Evolutionary conservation across 306 rosid genomes (phyloP), one percentile per base, ranked within the genome.

Genomic region (Albizia julibrissin): DNA sequence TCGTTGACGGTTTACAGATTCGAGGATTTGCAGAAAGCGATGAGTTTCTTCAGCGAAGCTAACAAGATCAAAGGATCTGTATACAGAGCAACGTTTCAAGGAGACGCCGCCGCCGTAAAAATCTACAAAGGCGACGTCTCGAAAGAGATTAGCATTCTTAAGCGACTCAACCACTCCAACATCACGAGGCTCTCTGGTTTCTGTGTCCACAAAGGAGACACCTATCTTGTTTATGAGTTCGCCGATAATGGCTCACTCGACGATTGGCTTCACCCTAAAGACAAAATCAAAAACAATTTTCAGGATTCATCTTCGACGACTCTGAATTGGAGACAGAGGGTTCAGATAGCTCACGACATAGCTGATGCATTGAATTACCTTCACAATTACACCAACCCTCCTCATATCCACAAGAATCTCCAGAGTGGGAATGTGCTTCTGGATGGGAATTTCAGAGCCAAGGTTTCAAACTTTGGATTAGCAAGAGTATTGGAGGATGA

Each of bases 31-130:
- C 85, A 87, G 46, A 85, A 43, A 0, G 93, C 95, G 0, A 88
- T 92, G 0, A 75, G 69, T 7, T 87, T 71, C 68, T 93, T 93
- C 84, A 47, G 89, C 43, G 91, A 89, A 69, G 83, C 65, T 19
- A 88, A 87, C 64, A 89, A 76, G 71, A 83, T 93, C 31, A 82
- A 87, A 42, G 92, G 95, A 26, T 88, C 92, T 21, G 92, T 91
- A 37, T 93, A 84, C 84, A 84, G 85, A 49, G 97, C 88, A 65
- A 71, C 84, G 22, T 91, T 93, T 43, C 84, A 87, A 37, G 97
- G 94, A 3, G 97, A 93, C 79, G 83, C n/a, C 56, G 97, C 97
- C 22, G 95, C 97, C 8, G 87, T 93, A 13, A 93, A 93, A 87
- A 68, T 91, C 65, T 86, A 86, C 71, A 87, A 83, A 77, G 97